phyloP scores from a whole-genome alignment of 495 filamentous ascomycete species.

The Hypoxylon perforatum region DNA sequence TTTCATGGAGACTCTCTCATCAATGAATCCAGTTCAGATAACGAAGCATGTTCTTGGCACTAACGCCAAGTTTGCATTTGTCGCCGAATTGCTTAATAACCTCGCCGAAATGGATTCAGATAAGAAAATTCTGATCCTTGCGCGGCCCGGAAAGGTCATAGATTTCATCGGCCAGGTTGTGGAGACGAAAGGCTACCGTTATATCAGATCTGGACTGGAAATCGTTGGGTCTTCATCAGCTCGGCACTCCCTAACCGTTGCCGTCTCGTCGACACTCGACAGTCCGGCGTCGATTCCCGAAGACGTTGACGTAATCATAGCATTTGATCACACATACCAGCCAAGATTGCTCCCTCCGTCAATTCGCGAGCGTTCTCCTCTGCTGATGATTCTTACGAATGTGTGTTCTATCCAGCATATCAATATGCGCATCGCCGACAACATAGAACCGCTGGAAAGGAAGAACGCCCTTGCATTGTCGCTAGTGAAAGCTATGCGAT shows the following conservation, averaged over 20 bases:
- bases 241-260: conserved; percentile 31
- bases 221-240: conserved; percentile 24
- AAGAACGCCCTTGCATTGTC: conserved; percentile 55
- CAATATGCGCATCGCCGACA: conserved; percentile 48
- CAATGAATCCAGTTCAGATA: conserved; percentile 43
- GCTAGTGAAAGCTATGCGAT: conserved; percentile 42
- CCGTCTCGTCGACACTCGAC: conserved; percentile 38
- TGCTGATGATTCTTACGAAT: conserved; percentile 50
- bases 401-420: conserved; percentile 59
- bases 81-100: conserved; percentile 53
- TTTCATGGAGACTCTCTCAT: conserved; percentile 47
- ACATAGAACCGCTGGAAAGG: conserved; percentile 48
- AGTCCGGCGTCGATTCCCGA: conserved; percentile 28
- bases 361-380: conserved; percentile 27
- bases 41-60: conserved; percentile 52
- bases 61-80: conserved; percentile 59
- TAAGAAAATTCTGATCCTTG: conserved; percentile 54
- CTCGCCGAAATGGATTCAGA: conserved; percentile 44
- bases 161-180: conserved; percentile 54
- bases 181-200: conserved; percentile 39
- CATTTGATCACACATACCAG: conserved; percentile 54
- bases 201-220: conserved; percentile 40
- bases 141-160: conserved; percentile 48
- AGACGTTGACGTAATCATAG: conserved; percentile 51
- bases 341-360: conserved; percentile 24